Evolutionary conservation across 1,284 basidiomycete genomes (phyloP), one percentile per base, ranked within the genome.

Genomic region (Anthracocystis panici-leucophaei): DNA sequence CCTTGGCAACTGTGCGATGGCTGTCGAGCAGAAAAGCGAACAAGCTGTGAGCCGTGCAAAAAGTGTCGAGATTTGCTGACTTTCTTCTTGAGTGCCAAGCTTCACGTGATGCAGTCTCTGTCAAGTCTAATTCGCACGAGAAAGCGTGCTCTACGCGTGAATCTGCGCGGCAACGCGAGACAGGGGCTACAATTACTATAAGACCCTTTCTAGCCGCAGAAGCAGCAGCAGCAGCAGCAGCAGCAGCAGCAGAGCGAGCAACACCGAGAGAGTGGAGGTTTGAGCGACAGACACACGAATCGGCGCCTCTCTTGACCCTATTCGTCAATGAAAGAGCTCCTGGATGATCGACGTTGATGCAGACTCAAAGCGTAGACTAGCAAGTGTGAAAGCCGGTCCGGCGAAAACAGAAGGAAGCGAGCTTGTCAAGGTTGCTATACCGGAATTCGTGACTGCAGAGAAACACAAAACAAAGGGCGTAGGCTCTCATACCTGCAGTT

Each of bases 131-230:
- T 20, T 61, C 65, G 65, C 45, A 58, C 65, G 65, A 62, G 46
- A 67, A 42, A n/a, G 9, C 2, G 2, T 33, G 6, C 27, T 56
- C 7, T 33, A 62, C 45, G 51, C 65, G 55, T 45, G 38, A 29
- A n/a, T 9, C 12, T 33, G 41, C 59, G 65, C 55, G 65, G 52
- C 41, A 59, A 38, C 51, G 51, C 60, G 66, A 63, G 66, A 69
- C 60, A 63, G 60, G 61, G 66, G 61, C 60, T 68, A 41, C 45
- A 25, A 12, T 40, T 68, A 41, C 45, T 20, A 12, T 40, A 33
- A 40, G 51, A 63, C 55, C 51, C 59, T 66, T 10, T 4, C 25
- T n/a, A 8, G 12, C 11, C 25, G 5, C 14, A 6, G 38, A 38
- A 27, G 18, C 23, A 53, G 16, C 25, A 33, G 9, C 41, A 11